Base-by-base conservation (phyloP, 306 rosid species). In the Dryas drummondii region DNA sequence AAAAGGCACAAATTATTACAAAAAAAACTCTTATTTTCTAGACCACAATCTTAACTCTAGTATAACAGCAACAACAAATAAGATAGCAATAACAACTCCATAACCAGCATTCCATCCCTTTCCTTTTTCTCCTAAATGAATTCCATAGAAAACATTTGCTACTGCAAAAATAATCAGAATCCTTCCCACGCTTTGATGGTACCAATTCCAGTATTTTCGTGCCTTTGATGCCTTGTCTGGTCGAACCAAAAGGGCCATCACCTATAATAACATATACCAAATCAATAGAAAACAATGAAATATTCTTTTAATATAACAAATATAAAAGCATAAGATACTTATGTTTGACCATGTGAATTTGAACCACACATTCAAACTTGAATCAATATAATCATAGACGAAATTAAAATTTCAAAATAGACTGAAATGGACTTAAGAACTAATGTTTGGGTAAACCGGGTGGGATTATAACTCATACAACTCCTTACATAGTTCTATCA, bases 61-160 rank as follows among this genome's bases (percentile, higher is more conserved):
- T 70, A 82, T 46, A 55, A 82, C 0, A 40, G 88, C 86, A 82
- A 73, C 76, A 9, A 86, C 64, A 76, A 87, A 13, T 22, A 91
- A 72, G 62, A 87, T 9, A 17, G 78, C 81, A 57, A 91, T 85
- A 50, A 75, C 93, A 58, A 80, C 59, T 37, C 90, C 97, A 83
- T 91, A 91, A 68, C 84, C 86, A 1, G 79, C 80, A 72, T 5
- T 69, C 94, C 94, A 91, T 41, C 77, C 85, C 9, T 50, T 80
- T 68, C 90, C 94, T 65, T 76, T 85, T 5, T 12, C 78, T 10
- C 83, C 94, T 56, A 89, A 76, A 80, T 84, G 85, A 62, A 91
- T 87, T 55, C 97, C 97, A 27, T 89, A 89, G 91, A 89, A 91
- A 42, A 89, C 86, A 78, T 91, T 91, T 58, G 90, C 89, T n/a